phyloP scores from a whole-genome alignment of 345 rosid species.

The Angophora floribunda region DNA sequence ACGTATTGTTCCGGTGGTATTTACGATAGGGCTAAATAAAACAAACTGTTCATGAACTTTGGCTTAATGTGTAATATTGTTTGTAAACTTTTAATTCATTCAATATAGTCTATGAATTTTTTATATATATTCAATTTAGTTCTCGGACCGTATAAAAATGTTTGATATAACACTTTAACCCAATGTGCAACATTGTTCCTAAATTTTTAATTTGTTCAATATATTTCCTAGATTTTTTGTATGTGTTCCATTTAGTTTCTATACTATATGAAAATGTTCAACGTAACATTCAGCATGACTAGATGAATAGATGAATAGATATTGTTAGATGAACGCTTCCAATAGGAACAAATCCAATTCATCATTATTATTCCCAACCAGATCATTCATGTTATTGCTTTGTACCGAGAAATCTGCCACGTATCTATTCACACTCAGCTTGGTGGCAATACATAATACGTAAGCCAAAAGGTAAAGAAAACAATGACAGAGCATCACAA shows the following conservation, averaged over 20 bases:
- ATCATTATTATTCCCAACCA: not conserved
- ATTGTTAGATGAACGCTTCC: not conserved
- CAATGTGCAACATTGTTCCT: no score
- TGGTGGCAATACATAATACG: not conserved
- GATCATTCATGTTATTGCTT: not conserved
- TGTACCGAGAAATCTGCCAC: not conserved
- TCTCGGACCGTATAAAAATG: no score
- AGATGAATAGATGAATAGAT: not conserved
- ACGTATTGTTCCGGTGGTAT: not conserved
- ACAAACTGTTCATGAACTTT: no score
- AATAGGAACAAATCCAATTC: not conserved
- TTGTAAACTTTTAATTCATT: no score
- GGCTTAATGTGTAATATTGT: no score
- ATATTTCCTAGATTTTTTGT: no score
- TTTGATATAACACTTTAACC: not conserved
- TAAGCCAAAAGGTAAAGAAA: not conserved
- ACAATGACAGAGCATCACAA: not conserved
- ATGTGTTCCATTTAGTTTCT: no score
- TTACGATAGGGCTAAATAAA: not conserved
- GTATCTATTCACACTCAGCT: not conserved
- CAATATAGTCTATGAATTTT: accelerated
- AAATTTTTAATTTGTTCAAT: no score
- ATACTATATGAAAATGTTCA: no score
- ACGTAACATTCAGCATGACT: not conserved
- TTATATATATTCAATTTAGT: no score